These are phyloP conservation scores for Rhizomucor miehei DNA, from an alignment of 371 early-diverging fungal genomes.

Conservation along the genomic window DNA sequence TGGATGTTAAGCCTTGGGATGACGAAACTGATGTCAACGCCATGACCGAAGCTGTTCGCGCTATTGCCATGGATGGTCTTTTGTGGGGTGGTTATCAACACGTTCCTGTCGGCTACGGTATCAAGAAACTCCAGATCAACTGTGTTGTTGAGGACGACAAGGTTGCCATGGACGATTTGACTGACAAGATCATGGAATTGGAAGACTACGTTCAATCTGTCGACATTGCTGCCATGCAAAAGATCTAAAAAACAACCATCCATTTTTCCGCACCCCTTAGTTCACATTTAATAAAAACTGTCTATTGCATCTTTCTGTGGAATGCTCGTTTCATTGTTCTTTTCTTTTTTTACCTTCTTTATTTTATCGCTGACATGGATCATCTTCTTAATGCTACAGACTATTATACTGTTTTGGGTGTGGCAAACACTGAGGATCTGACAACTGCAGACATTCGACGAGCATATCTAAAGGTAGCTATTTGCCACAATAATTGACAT, in stretches of 20 bases:
- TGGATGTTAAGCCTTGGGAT: conserved; percentile 98
- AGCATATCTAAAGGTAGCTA: conserved; percentile 19
- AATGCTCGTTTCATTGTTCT: not conserved
- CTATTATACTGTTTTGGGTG: conserved; percentile 11
- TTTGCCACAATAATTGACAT: too few relatives aligned
- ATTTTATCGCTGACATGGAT: not conserved
- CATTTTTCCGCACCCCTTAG: not conserved
- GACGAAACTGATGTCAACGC: conserved; percentile 89
- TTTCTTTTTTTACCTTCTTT: conserved; percentile 2
- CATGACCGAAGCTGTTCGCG: conserved; percentile 71
- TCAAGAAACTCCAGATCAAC: conserved; percentile 92
- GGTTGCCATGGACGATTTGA: conserved; percentile 75
- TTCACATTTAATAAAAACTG: not conserved
- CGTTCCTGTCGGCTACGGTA: conserved; percentile 88
- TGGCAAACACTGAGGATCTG: not conserved
- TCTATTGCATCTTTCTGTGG: conserved; percentile 1
- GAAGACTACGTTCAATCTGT: conserved; percentile 93
- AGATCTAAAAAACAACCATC: conserved; percentile 67
- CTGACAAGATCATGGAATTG: conserved; percentile 71
- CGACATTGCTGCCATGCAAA: conserved; percentile 91
- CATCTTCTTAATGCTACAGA: conserved; percentile 9
- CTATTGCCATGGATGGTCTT: conserved; percentile 85
- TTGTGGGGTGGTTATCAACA: conserved; percentile 85
- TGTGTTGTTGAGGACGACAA: conserved; percentile 93
- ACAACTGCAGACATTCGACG: conserved; percentile 11